These are phyloP conservation scores for Peniophora sp. DNA, from an alignment of 1,284 basidiomycete genomes.

Conservation along the genomic window DNA sequence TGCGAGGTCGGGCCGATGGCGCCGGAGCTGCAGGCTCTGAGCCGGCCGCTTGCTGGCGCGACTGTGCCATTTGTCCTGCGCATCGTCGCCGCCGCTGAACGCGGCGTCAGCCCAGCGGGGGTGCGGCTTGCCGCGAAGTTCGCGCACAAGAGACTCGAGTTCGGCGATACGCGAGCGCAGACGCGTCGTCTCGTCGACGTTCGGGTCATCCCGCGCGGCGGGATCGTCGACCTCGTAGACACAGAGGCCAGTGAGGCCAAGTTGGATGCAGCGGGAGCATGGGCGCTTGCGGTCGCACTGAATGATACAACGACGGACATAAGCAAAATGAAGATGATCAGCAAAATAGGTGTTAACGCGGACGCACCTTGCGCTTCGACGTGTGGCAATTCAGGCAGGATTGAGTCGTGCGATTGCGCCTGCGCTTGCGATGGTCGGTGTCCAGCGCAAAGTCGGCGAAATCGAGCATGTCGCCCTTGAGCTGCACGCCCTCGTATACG, in stretches of 20 bases:
- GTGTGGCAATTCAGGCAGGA: conserved; percentile 88
- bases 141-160: conserved; percentile 81
- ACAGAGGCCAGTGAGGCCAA: conserved; percentile 80
- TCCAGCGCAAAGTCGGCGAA: conserved; percentile 12
- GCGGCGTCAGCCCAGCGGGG: conserved; percentile 73
- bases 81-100: conserved; percentile 70
- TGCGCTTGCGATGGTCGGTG: conserved; percentile 26
- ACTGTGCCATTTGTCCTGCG: conserved; percentile 73
- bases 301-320: conserved; percentile 11
- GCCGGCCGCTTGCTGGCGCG: conserved; percentile 52
- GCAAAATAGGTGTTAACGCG: background rate
- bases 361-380: conserved; percentile 78
- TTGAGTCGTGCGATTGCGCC: conserved; percentile 84
- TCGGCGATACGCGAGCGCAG: conserved; percentile 82
- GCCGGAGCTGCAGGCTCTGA: conserved; percentile 17
- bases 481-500: background rate
- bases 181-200: conserved; percentile 75
- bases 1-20: conserved; percentile 15
- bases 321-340: conserved; percentile 1
- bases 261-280: conserved; percentile 82
- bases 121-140: conserved; percentile 75
- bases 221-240: conserved; percentile 91
- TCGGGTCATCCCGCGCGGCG: conserved; percentile 77
- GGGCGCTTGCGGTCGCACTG: conserved; percentile 79
- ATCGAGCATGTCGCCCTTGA: conserved; percentile 10